Percentiles rank a stretch among this genome's conserved stretches.
Conservation (phyloP, 1,284 basidiomycete genomes). For the Ceratobasidium sp. region DNA sequence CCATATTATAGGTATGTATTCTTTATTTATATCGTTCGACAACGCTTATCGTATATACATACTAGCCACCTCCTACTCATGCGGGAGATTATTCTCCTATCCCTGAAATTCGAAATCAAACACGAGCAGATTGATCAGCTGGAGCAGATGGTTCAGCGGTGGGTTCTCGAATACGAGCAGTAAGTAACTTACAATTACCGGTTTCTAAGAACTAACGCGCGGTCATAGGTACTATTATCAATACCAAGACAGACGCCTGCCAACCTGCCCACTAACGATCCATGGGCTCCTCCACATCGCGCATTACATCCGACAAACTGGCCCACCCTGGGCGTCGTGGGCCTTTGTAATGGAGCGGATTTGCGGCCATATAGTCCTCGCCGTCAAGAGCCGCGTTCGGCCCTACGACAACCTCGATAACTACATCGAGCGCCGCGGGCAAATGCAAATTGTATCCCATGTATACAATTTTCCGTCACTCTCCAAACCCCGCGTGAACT, state of each 20-base stretch:
- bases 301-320: conserved; percentile 8
- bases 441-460: conserved; percentile 20
- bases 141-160: conserved; percentile 19
- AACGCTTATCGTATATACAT: not conserved
- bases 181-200: conserved; percentile 4
- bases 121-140: conserved; percentile 10
- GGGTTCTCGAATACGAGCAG: conserved; percentile 45
- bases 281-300: conserved; percentile 9
- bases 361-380: conserved; percentile 4
- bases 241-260: conserved; percentile 6
- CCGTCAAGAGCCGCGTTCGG: conserved; percentile 20
- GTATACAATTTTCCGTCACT: conserved; percentile 14
- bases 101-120: conserved; percentile 28
- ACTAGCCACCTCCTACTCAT: conserved; percentile 38
- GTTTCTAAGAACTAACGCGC: not conserved
- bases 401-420: conserved; percentile 32
- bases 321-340: conserved; percentile 20
- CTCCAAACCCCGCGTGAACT: not conserved
- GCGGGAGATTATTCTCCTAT: conserved; percentile 23
- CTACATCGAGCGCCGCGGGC: conserved; percentile 20
- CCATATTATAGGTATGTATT: conserved; percentile 58
- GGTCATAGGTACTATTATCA: conserved; percentile 22
- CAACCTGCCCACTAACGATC: conserved; percentile 18
- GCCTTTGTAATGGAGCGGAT: conserved; percentile 7
- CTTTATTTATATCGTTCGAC: conserved; percentile 12